Percentiles rank a stretch among this genome's conserved stretches.
Evolutionary conservation across 305 asterid species (phyloP).

Genomic region (Stenogyne calaminthoides): DNA sequence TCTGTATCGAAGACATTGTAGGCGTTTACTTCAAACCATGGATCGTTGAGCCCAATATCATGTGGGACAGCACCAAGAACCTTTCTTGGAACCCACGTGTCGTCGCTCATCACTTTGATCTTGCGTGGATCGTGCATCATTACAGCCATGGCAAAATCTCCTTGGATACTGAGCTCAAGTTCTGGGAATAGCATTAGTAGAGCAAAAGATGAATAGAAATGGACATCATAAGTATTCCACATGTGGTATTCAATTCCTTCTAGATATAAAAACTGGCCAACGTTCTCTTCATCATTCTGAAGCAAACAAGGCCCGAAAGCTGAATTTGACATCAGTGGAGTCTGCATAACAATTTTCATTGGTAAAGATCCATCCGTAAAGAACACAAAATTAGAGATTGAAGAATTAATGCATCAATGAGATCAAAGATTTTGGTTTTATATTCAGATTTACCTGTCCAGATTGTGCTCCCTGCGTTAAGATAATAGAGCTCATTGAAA

Average conservation of each 20-base stretch:
- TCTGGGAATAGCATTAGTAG: slow-evolving; percentile 67
- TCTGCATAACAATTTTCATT: slow-evolving; percentile 46
- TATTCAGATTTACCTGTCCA: slow-evolving; percentile 63
- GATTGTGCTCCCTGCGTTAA: slow-evolving; percentile 75
- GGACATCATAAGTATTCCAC: slow-evolving; percentile 87
- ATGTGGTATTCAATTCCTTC: slow-evolving; percentile 86
- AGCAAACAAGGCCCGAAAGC: slow-evolving; percentile 69
- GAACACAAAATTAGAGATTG: slow-evolving; percentile 23
- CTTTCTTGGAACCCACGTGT: slow-evolving; percentile 56
- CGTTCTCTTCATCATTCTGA: slow-evolving; percentile 61
- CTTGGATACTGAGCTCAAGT: slow-evolving; percentile 71
- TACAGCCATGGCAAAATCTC: slow-evolving; percentile 85
- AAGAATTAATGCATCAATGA: background rate
- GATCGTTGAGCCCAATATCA: slow-evolving; percentile 79
- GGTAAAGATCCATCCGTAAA: slow-evolving; percentile 74
- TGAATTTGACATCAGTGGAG: slow-evolving; percentile 51
- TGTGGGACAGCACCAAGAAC: slow-evolving; percentile 89
- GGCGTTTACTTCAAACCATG: slow-evolving; percentile 83
- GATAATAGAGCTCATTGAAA: slow-evolving; percentile 86
- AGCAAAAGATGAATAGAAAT: slow-evolving; percentile 76
- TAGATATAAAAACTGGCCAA: slow-evolving; percentile 76
- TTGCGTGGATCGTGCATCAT: slow-evolving; percentile 79
- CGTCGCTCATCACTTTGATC: slow-evolving; percentile 52
- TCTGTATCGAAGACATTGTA: slow-evolving; percentile 67
- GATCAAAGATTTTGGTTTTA: slow-evolving; percentile 14